Base-by-base conservation (phyloP, 257 asterid genomes). In the Mitragyna speciosa region DNA sequence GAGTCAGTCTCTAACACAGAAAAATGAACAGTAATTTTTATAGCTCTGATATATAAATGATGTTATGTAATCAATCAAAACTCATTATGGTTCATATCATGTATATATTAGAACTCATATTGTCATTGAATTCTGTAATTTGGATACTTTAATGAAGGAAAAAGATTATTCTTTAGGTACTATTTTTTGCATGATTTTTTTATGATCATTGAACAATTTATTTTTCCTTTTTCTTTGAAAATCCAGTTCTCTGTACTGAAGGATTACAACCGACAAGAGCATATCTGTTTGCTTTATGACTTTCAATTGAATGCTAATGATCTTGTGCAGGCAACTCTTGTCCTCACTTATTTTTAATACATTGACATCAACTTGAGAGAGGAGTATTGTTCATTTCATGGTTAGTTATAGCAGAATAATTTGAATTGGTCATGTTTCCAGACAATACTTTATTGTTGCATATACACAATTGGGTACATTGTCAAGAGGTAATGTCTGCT, bases 1-100 rank as follows among this genome's bases (percentile, higher is more conserved):
- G 98, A 90, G 84, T 88, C 92, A 6, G 33, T 87, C 63, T 89
- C 97, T 72, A 87, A 85, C 83, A 84, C 88, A 71, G 96, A 93
- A 28, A 74, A 86, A 79, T 83, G 75, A 84, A 71, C 67, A 45
- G 41, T 22, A 45, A 22, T 15, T 51, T 51, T 36, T 65, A 20
- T 51, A 49, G 51, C 68, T 47, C 49, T 73, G 2, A 0, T 24
- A 24, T 65, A 64, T 19, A 9, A 10, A 30, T 14, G 7, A 11
- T 48, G 22, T 12, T 56, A 58, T 79, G 59, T 79, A 59, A 79
- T n/a, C 39, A 47, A 51, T 31, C 66, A 26, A 51, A 45, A 33
- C 43, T 72, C 11, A 58, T 16, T 43, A 58, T 58, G 33, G 15
- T 59, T 59, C 31, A 72, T 14, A 67, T 36, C 19, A 30, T 73